Conservation (phyloP, 345 rosid species). For the Populus alba region DNA sequence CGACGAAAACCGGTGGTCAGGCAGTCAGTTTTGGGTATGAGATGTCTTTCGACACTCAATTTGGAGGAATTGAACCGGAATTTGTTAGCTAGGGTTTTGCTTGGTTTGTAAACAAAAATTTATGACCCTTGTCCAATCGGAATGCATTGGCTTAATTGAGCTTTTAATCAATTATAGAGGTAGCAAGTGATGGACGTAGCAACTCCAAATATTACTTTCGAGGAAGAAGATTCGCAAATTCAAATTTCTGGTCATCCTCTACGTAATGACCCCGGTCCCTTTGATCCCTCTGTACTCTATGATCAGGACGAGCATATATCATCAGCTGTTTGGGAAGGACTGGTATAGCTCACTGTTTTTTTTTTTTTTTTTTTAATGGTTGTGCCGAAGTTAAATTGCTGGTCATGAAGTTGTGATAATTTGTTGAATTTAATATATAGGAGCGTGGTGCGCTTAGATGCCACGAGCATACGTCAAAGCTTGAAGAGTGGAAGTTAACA, state of each 20-base stretch:
- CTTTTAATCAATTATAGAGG: too few relatives aligned
- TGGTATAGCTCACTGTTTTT: conserved; percentile 13
- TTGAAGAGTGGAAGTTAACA: conserved; percentile 81
- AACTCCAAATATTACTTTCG: not conserved
- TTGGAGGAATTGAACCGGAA: too few relatives aligned
- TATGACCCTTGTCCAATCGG: too few relatives aligned
- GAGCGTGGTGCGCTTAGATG: conserved; percentile 97
- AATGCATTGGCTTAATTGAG: too few relatives aligned
- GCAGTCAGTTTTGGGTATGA: too few relatives aligned
- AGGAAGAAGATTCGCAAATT: not conserved
- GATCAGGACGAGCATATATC: conserved; percentile 27
- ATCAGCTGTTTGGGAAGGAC: conserved; percentile 27
- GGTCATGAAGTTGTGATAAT: not conserved
- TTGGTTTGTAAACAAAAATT: too few relatives aligned
- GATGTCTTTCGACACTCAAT: too few relatives aligned
- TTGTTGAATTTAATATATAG: conserved; percentile 26
- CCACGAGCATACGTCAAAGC: conserved; percentile 92
- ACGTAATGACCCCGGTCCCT: conserved; percentile 29
- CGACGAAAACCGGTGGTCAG: too few relatives aligned
- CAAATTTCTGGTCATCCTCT: not conserved
- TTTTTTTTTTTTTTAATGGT: not conserved
- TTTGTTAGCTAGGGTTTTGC: too few relatives aligned
- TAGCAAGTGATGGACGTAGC: too few relatives aligned
- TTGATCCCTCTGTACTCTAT: conserved; percentile 47
- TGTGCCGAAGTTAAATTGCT: not conserved